Evolutionary conservation across 768 basidiomycete genomes (phyloP).

Genomic region (Sutorius australiensis): DNA sequence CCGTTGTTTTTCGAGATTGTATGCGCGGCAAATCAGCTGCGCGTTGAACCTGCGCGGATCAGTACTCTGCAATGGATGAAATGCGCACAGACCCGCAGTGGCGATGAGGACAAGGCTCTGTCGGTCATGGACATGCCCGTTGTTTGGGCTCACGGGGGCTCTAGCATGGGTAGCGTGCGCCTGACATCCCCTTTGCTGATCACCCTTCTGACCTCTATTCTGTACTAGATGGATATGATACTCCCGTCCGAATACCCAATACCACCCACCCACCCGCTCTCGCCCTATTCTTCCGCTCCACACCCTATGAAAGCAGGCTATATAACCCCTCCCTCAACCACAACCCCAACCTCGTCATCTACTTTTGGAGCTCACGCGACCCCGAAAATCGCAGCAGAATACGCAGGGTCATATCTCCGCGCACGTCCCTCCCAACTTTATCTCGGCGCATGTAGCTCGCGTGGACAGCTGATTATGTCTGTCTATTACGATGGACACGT

Average conservation of each 20-base stretch:
- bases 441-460: conserved; percentile 38
- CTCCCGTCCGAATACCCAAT: conserved; percentile 38
- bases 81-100: neutral
- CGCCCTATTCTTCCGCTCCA: conserved; percentile 16
- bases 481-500: conserved; percentile 45
- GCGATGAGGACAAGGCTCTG: neutral
- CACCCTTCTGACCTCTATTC: neutral
- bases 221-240: conserved; percentile 31
- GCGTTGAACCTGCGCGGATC: neutral
- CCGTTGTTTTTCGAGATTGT: conserved; percentile 47
- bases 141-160: conserved; percentile 15
- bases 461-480: conserved; percentile 32
- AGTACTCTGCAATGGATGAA: conserved; percentile 26
- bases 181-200: neutral
- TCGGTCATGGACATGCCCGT: conserved; percentile 2
- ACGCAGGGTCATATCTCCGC: conserved; percentile 28
- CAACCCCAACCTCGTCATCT: neutral
- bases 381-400: conserved; percentile 13
- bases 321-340: neutral
- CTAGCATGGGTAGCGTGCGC: conserved; percentile 30
- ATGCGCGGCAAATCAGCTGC: conserved; percentile 4
- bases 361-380: neutral
- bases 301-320: conserved; percentile 15
- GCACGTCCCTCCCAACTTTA: conserved; percentile 44
- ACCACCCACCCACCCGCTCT: conserved; percentile 19